A percentile compares a stretch with the other conserved stretches of the same genome.
Conservation (phyloP, 352 stramenopile species). For the Globisporangium abappressorium region DNA sequence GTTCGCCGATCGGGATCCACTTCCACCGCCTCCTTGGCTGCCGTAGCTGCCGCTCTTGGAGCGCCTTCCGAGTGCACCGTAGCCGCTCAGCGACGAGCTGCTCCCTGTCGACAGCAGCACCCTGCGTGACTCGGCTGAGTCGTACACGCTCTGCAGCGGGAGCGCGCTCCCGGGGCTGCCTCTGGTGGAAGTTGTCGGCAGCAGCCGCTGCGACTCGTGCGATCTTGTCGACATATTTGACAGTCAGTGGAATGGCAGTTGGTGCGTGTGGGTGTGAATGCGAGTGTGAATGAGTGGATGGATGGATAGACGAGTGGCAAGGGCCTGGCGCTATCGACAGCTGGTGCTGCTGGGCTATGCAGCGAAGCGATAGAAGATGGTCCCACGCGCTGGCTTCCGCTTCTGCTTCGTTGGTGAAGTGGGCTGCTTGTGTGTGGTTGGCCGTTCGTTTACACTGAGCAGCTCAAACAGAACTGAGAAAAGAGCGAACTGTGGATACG, state of each 20-base stretch:
- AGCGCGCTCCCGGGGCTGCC: neutral
- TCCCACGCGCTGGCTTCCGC: slow-evolving; percentile 2
- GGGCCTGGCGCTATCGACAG: neutral
- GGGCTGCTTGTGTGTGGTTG: neutral
- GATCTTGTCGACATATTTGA: slow-evolving; percentile 12
- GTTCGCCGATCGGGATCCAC: slow-evolving; percentile 10
- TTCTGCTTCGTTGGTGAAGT: neutral
- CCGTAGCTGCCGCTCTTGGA: slow-evolving; percentile 24
- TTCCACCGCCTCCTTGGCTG: slow-evolving; percentile 7
- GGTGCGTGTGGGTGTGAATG: neutral
- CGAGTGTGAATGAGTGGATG: neutral
- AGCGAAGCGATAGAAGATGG: neutral
- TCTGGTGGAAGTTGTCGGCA: neutral
- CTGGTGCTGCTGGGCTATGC: neutral
- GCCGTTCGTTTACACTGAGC: slow-evolving; percentile 18
- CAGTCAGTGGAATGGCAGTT: neutral
- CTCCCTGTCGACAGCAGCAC: slow-evolving; percentile 24
- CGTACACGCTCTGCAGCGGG: slow-evolving; percentile 13
- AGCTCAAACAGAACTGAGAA: slow-evolving; percentile 6
- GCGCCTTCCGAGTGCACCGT: slow-evolving; percentile 22
- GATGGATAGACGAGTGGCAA: neutral
- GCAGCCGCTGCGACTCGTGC: slow-evolving; percentile 13
- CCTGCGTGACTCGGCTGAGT: slow-evolving; percentile 11
- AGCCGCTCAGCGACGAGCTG: slow-evolving; percentile 33
- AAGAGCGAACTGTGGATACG: slow-evolving; percentile 3